Evolutionary conservation across 2,329 filamentous ascomycete genomes (phyloP), one percentile per base, ranked within the genome.

Genomic region (Sphaceloma murrayae): DNA sequence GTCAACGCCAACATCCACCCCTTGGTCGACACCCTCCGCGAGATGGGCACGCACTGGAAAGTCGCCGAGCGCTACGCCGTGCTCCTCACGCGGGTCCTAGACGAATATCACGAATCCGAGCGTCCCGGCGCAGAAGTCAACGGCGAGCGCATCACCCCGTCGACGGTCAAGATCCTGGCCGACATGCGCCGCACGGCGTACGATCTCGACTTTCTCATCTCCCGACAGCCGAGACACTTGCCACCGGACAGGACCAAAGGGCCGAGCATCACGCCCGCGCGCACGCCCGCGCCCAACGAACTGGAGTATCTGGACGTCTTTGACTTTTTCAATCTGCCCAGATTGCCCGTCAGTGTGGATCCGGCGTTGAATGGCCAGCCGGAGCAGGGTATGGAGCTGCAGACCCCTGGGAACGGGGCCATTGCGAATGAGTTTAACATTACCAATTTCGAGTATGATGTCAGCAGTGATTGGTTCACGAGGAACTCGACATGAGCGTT

Each of bases 101-200:
- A 91, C 52, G 88, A 94, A 62, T 86, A 91, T 56, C 73, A 76
- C 54, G 84, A 91, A 52, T 85, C 79, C 48, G 82, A 88, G 61
- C 73, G 77, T 43, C 68, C 69, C 6, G 64, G 63, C 3, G 64
- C 65, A 8, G 68, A 67, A 6, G 62, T 66, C 6, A 78, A 81
- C 30, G 82, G 79, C 8, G 81, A 86, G 53, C 74, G 82, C 2
- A 75, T 84, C 19, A 87, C 84, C 0, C 85, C 87, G 0, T 86
- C 80, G 13, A 86, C 82, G 1, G 85, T 94, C 33, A 82, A 80
- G 58, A 94, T 94, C 43, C 66, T 94, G 1, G 83, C 86, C 1
- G 88, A 94, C 55, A 94, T 95, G 88, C 75, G 88, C 14, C 74
- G 88, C 14, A 93, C 84, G 39, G 88, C 86, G 1, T 93, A 88